These are phyloP conservation scores for Chrysanthemum seticuspe DNA, from an alignment of 129 eudicot genomes.

Conservation along the genomic window DNA sequence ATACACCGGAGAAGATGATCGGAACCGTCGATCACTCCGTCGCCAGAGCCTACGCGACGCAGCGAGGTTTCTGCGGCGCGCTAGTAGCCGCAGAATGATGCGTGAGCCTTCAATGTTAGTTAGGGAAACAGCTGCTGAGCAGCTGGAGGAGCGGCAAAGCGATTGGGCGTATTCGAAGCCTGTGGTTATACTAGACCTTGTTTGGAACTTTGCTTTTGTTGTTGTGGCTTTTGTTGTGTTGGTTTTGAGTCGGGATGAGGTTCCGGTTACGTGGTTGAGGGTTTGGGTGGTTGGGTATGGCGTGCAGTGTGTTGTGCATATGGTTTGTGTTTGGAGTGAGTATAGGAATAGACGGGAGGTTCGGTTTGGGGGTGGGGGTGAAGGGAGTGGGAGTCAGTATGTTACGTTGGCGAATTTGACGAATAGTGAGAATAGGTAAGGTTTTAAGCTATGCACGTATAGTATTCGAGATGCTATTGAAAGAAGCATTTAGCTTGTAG, in stretches of 20 bases:
- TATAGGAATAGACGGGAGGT: slow-evolving; percentile 35
- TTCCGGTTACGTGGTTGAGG: slow-evolving; percentile 38
- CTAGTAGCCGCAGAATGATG: slow-evolving; percentile 49
- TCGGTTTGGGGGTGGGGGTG: slow-evolving; percentile 25
- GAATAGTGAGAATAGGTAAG: slow-evolving; percentile 30
- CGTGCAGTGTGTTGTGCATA: slow-evolving; percentile 55
- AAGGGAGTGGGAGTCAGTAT: slow-evolving; percentile 24
- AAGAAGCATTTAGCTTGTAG: too few relatives aligned
- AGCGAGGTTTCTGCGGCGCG: slow-evolving; percentile 51
- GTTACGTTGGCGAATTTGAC: slow-evolving; percentile 49
- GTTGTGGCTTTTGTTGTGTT: slow-evolving; percentile 37
- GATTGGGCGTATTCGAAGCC: slow-evolving; percentile 77
- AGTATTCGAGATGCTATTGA: not conserved
- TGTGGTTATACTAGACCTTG: slow-evolving; percentile 49
- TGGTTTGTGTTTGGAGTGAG: slow-evolving; percentile 62
- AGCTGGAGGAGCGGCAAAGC: slow-evolving; percentile 55
- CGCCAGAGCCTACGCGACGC: slow-evolving; percentile 57
- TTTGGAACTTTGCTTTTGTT: slow-evolving; percentile 56
- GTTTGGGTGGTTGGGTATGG: slow-evolving; percentile 64
- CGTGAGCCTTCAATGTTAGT: slow-evolving; percentile 60
- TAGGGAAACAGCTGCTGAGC: slow-evolving; percentile 59
- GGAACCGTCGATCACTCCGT: slow-evolving; percentile 36
- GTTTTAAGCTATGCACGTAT: not conserved
- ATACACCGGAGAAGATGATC: slow-evolving; percentile 25
- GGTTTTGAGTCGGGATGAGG: slow-evolving; percentile 36